These are phyloP conservation scores for Stachybotrys chartarum DNA, from an alignment of 2,329 filamentous ascomycete species.

Conservation along the genomic window DNA sequence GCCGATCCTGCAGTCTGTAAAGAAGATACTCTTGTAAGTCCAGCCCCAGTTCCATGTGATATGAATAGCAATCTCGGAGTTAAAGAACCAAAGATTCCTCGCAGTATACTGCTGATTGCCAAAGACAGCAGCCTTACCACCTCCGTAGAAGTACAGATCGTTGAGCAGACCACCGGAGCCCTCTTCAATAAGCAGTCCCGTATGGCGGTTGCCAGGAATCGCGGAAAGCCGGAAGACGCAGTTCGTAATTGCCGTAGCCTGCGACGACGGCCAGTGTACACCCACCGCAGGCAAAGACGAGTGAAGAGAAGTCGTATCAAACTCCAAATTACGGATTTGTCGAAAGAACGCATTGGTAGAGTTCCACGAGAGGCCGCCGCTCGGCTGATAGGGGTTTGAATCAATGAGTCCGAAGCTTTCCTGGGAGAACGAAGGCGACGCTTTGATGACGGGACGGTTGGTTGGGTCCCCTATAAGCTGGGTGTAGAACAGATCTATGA, in stretches of 20 bases:
- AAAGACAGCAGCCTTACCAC: conserved; percentile 47
- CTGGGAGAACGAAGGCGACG: conserved; percentile 37
- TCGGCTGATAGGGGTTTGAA: conserved; percentile 35
- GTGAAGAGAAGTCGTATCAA: conserved; percentile 46
- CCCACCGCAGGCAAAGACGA: conserved; percentile 38
- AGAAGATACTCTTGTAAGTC: conserved; percentile 60
- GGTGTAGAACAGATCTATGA: conserved; percentile 73
- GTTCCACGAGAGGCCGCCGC: conserved; percentile 34
- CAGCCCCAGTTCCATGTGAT: conserved; percentile 74
- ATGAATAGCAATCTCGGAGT: conserved; percentile 58
- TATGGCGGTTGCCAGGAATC: conserved; percentile 38
- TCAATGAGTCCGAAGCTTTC: conserved; percentile 38
- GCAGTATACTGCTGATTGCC: conserved; percentile 70
- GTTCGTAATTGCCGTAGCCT: conserved; percentile 54
- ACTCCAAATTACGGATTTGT: conserved; percentile 49
- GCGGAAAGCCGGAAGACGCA: conserved; percentile 46
- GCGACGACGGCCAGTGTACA: conserved; percentile 63
- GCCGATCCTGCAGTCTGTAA: conserved; percentile 58
- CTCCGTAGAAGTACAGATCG: conserved; percentile 65
- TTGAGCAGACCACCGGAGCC: conserved; percentile 60
- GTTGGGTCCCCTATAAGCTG: conserved; percentile 67
- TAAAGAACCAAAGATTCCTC: conserved; percentile 59
- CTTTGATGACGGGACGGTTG: conserved; percentile 48
- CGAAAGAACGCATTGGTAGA: conserved; percentile 55
- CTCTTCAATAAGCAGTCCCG: conserved; percentile 56